Evolutionary conservation across 129 eudicot genomes (phyloP).

Genomic region (Tagetes patula): DNA sequence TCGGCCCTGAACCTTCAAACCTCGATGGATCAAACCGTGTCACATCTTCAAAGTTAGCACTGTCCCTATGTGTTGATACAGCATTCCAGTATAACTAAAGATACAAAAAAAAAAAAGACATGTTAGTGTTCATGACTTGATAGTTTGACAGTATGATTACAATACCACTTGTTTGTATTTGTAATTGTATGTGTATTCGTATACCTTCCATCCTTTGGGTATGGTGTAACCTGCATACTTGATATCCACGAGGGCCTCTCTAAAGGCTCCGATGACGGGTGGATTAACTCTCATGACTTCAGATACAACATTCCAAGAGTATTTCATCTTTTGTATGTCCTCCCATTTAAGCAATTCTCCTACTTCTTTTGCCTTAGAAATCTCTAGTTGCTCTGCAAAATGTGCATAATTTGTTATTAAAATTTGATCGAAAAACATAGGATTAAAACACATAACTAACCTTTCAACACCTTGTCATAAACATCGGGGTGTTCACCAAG

Average conservation of each 20-base stretch:
- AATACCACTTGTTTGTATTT: not conserved
- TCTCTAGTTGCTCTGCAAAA: constrained; percentile 44
- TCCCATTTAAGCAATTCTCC: constrained; percentile 48
- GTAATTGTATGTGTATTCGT: too few relatives aligned
- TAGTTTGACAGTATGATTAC: too few relatives aligned
- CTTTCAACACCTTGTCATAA: constrained; percentile 27
- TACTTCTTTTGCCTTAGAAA: constrained; percentile 32
- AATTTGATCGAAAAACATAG: not conserved
- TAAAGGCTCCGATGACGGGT: constrained; percentile 38
- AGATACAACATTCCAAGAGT: constrained; percentile 55
- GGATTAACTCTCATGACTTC: constrained; percentile 54
- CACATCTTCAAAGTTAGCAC: constrained; percentile 21
- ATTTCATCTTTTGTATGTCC: constrained; percentile 61
- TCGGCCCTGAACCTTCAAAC: constrained; percentile 46
- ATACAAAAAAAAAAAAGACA: not conserved
- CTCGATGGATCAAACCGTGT: constrained; percentile 46
- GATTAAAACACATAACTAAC: not conserved
- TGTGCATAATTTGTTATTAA: not conserved
- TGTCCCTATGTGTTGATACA: constrained; percentile 27
- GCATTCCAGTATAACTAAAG: constrained; percentile 37
- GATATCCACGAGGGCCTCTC: constrained; percentile 52
- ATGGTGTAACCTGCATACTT: constrained; percentile 50
- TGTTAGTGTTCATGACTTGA: not conserved
- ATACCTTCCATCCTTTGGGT: constrained; percentile 69
- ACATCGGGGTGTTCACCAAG: constrained; percentile 27